A percentile compares a stretch with the other conserved stretches of the same genome.
Conservation (phyloP, 169 alveolate genomes). For the Cryptosporidium viatorum region DNA sequence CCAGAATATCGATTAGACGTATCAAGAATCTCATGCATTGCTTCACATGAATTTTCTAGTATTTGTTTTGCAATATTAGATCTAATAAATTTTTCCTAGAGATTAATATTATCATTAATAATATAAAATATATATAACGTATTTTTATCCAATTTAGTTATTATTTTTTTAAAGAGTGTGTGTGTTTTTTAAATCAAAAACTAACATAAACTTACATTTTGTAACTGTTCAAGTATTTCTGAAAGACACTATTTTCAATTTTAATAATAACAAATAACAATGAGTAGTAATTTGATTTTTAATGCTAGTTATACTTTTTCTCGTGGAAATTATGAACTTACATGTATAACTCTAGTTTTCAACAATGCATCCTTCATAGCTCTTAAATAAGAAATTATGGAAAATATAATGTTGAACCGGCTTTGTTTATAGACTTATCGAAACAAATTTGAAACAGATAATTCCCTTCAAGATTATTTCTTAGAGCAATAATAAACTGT, state of each 20-base stretch:
- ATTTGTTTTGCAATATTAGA: conserved; percentile 58
- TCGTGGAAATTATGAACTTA: not conserved
- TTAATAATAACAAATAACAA: not conserved
- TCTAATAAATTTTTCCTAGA: conserved; percentile 63
- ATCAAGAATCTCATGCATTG: conserved; percentile 56
- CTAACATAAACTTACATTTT: conserved; percentile 36
- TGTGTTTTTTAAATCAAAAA: not conserved
- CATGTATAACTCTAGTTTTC: conserved; percentile 52
- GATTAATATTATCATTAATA: no score
- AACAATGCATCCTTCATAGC: conserved; percentile 59
- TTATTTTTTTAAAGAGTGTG: not conserved
- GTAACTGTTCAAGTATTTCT: conserved; percentile 35
- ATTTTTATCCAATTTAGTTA: not conserved
- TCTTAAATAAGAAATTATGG: not conserved
- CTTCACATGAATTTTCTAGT: conserved; percentile 67
- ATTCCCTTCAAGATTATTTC: not conserved
- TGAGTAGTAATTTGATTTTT: not conserved
- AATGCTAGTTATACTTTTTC: no score
- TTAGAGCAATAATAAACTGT: not conserved
- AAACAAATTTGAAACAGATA: not conserved
- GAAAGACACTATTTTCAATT: conserved; percentile 34
- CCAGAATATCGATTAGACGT: not conserved
- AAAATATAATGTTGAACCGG: not conserved
- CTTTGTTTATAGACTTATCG: not conserved
- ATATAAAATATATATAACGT: no score